Conservation (phyloP, 345 rosid genomes). For the Aquilaria sinensis region DNA sequence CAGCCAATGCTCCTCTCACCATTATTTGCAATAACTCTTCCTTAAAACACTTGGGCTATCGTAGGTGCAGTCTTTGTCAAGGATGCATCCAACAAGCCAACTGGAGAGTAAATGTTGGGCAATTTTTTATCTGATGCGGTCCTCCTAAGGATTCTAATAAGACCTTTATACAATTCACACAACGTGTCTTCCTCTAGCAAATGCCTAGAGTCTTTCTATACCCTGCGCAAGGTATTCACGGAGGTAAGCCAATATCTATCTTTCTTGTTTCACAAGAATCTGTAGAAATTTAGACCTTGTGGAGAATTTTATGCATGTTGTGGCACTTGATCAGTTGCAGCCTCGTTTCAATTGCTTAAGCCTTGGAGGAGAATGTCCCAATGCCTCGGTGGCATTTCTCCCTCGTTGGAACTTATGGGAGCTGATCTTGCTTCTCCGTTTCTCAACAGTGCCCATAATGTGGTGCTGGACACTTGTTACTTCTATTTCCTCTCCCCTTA, state of each 20-base stretch:
- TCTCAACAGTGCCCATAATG: constrained; percentile 24
- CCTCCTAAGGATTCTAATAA: constrained; percentile 9
- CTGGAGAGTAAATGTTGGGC: constrained; percentile 18
- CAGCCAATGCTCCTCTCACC: constrained; percentile 46
- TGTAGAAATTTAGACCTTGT: background rate
- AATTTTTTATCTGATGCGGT: constrained; percentile 15
- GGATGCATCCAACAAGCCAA: constrained; percentile 15
- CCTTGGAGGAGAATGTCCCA: constrained; percentile 24
- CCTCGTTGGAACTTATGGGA: constrained; percentile 29
- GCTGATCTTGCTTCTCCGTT: constrained; percentile 24
- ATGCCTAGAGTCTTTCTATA: constrained; percentile 41
- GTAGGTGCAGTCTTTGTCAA: constrained; percentile 12
- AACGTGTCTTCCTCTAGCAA: constrained; percentile 13
- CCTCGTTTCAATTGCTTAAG: constrained; percentile 13
- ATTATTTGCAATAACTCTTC: constrained; percentile 53
- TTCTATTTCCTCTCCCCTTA: constrained; percentile 27
- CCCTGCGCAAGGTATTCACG: constrained; percentile 21
- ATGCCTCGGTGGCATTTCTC: constrained; percentile 23
- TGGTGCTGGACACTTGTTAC: constrained; percentile 21
- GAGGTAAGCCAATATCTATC: background rate
- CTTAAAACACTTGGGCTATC: constrained; percentile 35
- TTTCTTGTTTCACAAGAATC: background rate
- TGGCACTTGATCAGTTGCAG: constrained; percentile 18
- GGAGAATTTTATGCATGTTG: background rate
- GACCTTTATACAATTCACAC: constrained; percentile 5